phyloP scores from a whole-genome alignment of 768 basidiomycete genomes.

The Leccinum boreale region DNA sequence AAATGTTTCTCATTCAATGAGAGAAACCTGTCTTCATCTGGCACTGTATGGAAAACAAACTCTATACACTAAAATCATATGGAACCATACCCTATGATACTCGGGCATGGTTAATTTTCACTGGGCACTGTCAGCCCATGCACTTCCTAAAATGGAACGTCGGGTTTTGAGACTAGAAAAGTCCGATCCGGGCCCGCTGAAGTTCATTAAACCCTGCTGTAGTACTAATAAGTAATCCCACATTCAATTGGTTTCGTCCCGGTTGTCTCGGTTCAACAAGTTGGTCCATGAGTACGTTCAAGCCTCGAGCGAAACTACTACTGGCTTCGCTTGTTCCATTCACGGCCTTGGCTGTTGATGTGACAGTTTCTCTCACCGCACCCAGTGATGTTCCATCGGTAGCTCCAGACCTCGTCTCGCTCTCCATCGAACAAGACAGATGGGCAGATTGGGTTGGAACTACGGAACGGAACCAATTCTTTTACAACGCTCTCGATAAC shows the following conservation, averaged over 20 bases:
- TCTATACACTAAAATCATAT: no score
- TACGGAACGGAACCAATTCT: slow-evolving; percentile 50
- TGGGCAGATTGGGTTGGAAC: slow-evolving; percentile 69
- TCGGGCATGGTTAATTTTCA: no score
- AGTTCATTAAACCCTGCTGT: no score
- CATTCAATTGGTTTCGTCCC: neutral
- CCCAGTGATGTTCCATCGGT: slow-evolving; percentile 37
- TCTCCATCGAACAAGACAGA: slow-evolving; percentile 69
- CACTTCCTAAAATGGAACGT: no score
- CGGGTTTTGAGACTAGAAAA: no score
- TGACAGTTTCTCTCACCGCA: slow-evolving; percentile 40
- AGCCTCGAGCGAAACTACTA: neutral
- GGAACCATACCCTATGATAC: no score
- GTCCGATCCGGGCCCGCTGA: no score
- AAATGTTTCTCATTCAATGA: no score
- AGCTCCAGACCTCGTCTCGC: slow-evolving; percentile 49
- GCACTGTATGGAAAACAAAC: no score
- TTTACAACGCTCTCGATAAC: slow-evolving; percentile 58
- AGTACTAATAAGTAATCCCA: no score
- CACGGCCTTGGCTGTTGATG: slow-evolving; percentile 16
- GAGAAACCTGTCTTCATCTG: no score
- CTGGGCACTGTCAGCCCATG: no score
- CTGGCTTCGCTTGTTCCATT: slow-evolving; percentile 1
- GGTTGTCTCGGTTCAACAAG: neutral
- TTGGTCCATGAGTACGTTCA: neutral